Evolutionary conservation across 768 basidiomycete genomes (phyloP).

Genomic region (Chiua virens): DNA sequence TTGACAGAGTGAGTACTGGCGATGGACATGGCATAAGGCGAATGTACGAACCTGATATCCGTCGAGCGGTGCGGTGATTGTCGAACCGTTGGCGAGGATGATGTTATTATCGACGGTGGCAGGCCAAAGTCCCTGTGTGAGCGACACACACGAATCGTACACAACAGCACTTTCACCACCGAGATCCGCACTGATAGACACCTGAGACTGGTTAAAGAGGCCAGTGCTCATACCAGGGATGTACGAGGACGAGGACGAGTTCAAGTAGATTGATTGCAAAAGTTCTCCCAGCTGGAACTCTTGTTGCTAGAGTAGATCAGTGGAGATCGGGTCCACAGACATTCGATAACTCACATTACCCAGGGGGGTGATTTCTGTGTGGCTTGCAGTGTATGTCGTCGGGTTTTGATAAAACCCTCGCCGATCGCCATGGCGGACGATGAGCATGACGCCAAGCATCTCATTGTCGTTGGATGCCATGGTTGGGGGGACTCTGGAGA

Average conservation of each 20-base stretch:
- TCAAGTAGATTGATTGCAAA: conserved; percentile 54
- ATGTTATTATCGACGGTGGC: conserved; percentile 43
- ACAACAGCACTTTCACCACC: conserved; percentile 71
- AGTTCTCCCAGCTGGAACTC: conserved; percentile 55
- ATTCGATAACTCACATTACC: conserved; percentile 50
- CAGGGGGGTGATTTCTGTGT: conserved; percentile 64
- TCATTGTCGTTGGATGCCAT: conserved; percentile 26
- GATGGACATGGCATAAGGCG: neutral
- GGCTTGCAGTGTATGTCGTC: conserved; percentile 52
- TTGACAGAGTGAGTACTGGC: conserved; percentile 13
- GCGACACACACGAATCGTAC: conserved; percentile 61
- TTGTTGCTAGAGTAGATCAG: conserved; percentile 42
- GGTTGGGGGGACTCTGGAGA: neutral
- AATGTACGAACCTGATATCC: conserved; percentile 59
- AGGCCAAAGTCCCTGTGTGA: conserved; percentile 72
- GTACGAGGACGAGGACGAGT: conserved; percentile 50
- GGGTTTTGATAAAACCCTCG: conserved; percentile 67
- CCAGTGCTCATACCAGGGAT: conserved; percentile 42
- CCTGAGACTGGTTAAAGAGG: conserved; percentile 39
- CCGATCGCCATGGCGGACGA: conserved; percentile 62
- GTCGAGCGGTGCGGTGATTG: conserved; percentile 53
- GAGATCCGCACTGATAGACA: conserved; percentile 60
- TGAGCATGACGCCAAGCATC: conserved; percentile 55
- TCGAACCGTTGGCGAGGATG: conserved; percentile 66
- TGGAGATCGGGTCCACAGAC: neutral